Conservation (phyloP, 129 eudicot genomes). For the Solidago caesia region DNA sequence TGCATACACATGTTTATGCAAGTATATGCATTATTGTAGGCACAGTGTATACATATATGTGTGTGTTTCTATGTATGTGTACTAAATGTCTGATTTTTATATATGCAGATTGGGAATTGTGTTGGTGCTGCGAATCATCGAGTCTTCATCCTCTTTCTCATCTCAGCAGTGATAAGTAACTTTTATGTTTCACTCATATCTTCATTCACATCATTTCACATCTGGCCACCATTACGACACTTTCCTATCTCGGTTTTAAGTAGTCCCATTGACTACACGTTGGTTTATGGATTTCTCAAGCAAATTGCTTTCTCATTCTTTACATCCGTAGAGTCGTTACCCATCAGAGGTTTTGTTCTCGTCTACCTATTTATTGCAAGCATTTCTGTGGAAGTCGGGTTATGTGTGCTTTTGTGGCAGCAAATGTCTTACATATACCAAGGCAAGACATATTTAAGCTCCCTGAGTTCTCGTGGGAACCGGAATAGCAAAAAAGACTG, state of each 20-base stretch:
- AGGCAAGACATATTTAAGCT: constrained; percentile 75
- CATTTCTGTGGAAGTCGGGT: constrained; percentile 70
- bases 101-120: constrained; percentile 85
- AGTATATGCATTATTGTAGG: not conserved
- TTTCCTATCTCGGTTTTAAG: constrained; percentile 27
- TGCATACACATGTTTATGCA: no score
- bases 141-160: constrained; percentile 60
- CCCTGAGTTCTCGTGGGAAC: constrained; percentile 54
- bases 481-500: constrained; percentile 56
- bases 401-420: constrained; percentile 88
- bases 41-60: not conserved
- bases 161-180: constrained; percentile 65
- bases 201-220: constrained; percentile 41
- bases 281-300: constrained; percentile 36
- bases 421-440: constrained; percentile 66
- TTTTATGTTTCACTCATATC: constrained; percentile 60
- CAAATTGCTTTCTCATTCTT: constrained; percentile 43
- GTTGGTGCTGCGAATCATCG: constrained; percentile 89
- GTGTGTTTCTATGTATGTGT: not conserved
- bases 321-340: constrained; percentile 52
- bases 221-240: constrained; percentile 55
- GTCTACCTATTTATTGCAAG: constrained; percentile 74
- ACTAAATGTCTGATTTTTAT: not conserved
- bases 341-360: constrained; percentile 66
- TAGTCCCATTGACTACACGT: constrained; percentile 29